Evolutionary conservation across 1,284 basidiomycete species (phyloP).

Genomic region (Ustilago esculenta): DNA sequence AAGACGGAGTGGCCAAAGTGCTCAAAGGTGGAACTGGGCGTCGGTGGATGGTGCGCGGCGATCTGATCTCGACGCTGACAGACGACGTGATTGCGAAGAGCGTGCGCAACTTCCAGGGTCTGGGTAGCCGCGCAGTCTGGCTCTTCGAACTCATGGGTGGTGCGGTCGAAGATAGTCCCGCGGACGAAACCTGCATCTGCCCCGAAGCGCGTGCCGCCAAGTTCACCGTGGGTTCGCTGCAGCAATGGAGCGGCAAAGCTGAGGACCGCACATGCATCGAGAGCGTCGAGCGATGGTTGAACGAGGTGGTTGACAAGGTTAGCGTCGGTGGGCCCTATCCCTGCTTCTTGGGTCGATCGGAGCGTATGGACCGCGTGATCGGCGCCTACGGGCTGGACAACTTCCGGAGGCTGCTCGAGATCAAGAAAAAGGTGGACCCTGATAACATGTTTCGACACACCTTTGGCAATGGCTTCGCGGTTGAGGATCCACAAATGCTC

Average conservation of each 20-base stretch:
- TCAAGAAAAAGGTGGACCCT: slow-evolving; percentile 56
- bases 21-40: slow-evolving; percentile 77
- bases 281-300: slow-evolving; percentile 75
- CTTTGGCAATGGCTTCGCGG: slow-evolving; percentile 41
- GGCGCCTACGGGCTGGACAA: slow-evolving; percentile 52
- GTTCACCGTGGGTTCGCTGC: slow-evolving; percentile 86
- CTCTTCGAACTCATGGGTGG: slow-evolving; percentile 78
- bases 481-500: slow-evolving; percentile 25
- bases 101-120: slow-evolving; percentile 78
- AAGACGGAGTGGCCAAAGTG: slow-evolving; percentile 88
- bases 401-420: slow-evolving; percentile 40
- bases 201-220: slow-evolving; percentile 78
- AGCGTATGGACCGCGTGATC: slow-evolving; percentile 45
- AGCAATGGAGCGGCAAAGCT: slow-evolving; percentile 86
- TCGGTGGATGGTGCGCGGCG: slow-evolving; percentile 55
- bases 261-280: slow-evolving; percentile 81
- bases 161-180: slow-evolving; percentile 76
- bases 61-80: slow-evolving; percentile 76
- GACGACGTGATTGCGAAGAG: slow-evolving; percentile 86
- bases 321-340: slow-evolving; percentile 55
- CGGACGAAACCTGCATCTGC: slow-evolving; percentile 74
- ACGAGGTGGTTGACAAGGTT: slow-evolving; percentile 43
- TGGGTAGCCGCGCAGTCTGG: slow-evolving; percentile 71
- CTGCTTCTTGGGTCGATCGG: slow-evolving; percentile 54
- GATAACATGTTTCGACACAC: slow-evolving; percentile 52